phyloP scores from a whole-genome alignment of 441 rosid genomes.

The Aleurites moluccanus region DNA sequence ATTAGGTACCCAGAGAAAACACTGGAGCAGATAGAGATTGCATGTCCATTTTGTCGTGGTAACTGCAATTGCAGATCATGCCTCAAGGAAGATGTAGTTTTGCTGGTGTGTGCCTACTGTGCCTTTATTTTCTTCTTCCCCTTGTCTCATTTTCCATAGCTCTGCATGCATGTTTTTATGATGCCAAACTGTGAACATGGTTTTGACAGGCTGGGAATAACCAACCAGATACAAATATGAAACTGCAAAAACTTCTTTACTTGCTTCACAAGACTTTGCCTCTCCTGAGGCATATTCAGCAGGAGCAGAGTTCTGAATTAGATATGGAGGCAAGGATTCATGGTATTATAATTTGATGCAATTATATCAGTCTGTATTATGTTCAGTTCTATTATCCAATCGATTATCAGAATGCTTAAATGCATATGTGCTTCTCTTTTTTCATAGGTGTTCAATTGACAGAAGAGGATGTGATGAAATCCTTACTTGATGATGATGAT shows the following conservation, averaged over 20 bases:
- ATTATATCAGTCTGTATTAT: constrained; percentile 7
- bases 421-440: constrained; percentile 20
- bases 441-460: constrained; percentile 37
- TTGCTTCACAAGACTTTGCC: constrained; percentile 46
- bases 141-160: background rate
- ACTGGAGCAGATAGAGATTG: constrained; percentile 40
- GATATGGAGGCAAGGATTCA: constrained; percentile 37
- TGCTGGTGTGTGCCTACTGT: constrained; percentile 30
- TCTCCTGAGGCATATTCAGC: constrained; percentile 45
- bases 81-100: constrained; percentile 30
- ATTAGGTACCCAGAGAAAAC: constrained; percentile 53
- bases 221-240: constrained; percentile 30
- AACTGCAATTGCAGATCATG: constrained; percentile 59
- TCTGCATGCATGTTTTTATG: constrained; percentile 11
- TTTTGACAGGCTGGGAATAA: constrained; percentile 35
- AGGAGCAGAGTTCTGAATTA: constrained; percentile 49
- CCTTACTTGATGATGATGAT: constrained; percentile 49
- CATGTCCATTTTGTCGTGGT: constrained; percentile 52
- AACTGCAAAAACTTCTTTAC: constrained; percentile 44
- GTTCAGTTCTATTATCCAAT: background rate
- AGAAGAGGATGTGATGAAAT: constrained; percentile 33
- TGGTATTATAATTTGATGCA: constrained; percentile 34
- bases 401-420: constrained; percentile 13
- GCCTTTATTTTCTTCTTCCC: background rate
- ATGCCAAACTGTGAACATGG: constrained; percentile 25